Evolutionary conservation across 371 early-diverging fungal species (phyloP).

Genomic region (Apophysomyces elegans): DNA sequence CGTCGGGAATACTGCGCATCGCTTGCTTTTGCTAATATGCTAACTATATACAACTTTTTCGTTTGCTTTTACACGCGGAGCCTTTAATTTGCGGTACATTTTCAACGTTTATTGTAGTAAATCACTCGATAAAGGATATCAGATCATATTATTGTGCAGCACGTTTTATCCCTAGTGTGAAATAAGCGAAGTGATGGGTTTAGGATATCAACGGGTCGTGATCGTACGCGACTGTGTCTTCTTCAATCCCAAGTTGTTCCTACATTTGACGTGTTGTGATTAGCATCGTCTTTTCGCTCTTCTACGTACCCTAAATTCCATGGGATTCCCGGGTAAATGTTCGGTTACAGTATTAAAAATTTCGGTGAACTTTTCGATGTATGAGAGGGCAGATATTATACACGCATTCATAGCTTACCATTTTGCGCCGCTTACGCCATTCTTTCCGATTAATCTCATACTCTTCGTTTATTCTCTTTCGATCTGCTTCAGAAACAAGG

Average conservation of each 20-base stretch:
- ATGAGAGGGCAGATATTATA: background rate
- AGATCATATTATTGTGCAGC: background rate
- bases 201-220: background rate
- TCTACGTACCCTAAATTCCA: slow-evolving; percentile 13
- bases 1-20: too few species aligned
- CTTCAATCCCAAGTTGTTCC: slow-evolving; percentile 24
- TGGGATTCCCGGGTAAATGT: slow-evolving; percentile 14
- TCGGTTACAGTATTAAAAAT: slow-evolving; percentile 21
- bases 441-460: slow-evolving; percentile 12
- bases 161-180: background rate
- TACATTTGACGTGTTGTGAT: background rate
- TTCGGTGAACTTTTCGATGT: slow-evolving; percentile 15
- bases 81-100: too few species aligned
- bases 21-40: too few species aligned
- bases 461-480: slow-evolving; percentile 9
- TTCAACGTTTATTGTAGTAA: too few species aligned
- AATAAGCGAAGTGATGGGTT: background rate
- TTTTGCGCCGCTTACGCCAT: slow-evolving; percentile 23
- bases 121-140: background rate
- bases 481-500: slow-evolving; percentile 12
- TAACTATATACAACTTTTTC: too few species aligned
- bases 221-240: slow-evolving; percentile 19
- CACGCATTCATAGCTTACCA: slow-evolving; percentile 8
- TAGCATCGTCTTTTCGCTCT: background rate
- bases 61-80: too few species aligned